Base-by-base conservation (phyloP, 2,329 filamentous ascomycete genomes). In the Paecilomyces niveus region DNA sequence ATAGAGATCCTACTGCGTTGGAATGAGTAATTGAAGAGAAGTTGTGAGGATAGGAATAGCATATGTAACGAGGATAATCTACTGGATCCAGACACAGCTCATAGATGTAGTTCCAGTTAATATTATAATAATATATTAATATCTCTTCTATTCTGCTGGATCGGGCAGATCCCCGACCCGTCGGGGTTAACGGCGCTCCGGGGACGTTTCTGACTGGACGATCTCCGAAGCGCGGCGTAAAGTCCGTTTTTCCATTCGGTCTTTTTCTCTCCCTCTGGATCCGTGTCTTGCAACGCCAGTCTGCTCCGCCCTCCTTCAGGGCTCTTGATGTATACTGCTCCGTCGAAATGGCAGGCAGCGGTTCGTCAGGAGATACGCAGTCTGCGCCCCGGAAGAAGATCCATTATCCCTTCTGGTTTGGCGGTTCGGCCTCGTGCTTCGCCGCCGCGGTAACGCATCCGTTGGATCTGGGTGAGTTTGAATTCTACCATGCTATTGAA, bases 381-480 rank as follows among this genome's bases (percentile, higher is more conserved):
- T 56, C 63, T 64, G 57, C 63, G 52, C 67, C 68, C 57, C 62
- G 65, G 56, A 70, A 70, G 62, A 71, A 74, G 66, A 67, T 79
- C 54, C 78, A 77, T 67, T 93, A 93, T 77, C 89, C 89, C 9
- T 93, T 93, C 76, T 97, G 93, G 94, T 97, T 99, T 74, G 94
- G 94, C 63, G 94, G 94, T 58, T 96, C 90, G 72, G 92, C 93
- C 55, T 94, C 90, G 70, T 95, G 90, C 72, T 88, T 94, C 80
- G 93, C 93, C 39, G 92, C 93, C 52, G 88, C 86, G 66, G 89
- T 96, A 54, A 97, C 93, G 31, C 93, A 97, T 81, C 93, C 93
- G 54, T 80, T 97, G 70, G 92, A 97, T 83, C 81, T 97, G 63
- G 85, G 91, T 95, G 83, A 74, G 88, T 79, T 61, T 9, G 7